These are phyloP conservation scores for Lipomyces yamanashiensis DNA, from an alignment of 805 yeast species.

Conservation along the genomic window DNA sequence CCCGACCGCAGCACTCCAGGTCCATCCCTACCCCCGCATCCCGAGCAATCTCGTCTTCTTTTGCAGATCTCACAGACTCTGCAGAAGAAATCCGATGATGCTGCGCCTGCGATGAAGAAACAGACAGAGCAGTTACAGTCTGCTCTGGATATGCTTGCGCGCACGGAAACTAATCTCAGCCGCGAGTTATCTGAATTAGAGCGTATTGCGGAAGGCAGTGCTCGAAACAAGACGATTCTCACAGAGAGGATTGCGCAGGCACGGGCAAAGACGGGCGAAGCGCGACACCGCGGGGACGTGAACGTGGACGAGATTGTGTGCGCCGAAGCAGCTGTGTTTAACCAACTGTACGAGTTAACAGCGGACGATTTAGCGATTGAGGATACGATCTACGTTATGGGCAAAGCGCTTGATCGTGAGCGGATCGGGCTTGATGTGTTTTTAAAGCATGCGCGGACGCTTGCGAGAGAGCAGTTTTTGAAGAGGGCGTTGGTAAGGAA, in stretches of 20 bases:
- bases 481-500: conserved; percentile 52
- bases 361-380: conserved; percentile 72
- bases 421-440: conserved; percentile 51
- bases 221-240: conserved; percentile 26
- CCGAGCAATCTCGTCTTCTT: conserved; percentile 43
- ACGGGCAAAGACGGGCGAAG: conserved; percentile 44
- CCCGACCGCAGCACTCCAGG: not conserved
- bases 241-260: conserved; percentile 38
- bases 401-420: conserved; percentile 59
- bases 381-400: conserved; percentile 66
- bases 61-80: conserved; percentile 39
- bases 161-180: conserved; percentile 44
- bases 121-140: conserved; percentile 43
- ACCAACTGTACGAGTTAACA: conserved; percentile 66
- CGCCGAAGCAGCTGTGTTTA: conserved; percentile 58
- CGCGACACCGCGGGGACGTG: conserved; percentile 33
- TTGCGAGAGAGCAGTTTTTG: conserved; percentile 69
- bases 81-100: conserved; percentile 38
- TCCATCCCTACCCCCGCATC: conserved; percentile 46
- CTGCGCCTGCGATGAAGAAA: conserved; percentile 38
- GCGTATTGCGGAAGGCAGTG: conserved; percentile 50
- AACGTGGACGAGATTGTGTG: conserved; percentile 53
- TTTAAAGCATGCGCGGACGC: conserved; percentile 54
- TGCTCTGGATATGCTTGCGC: conserved; percentile 48
- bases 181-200: conserved; percentile 45